A percentile compares a stretch with the other conserved stretches of the same genome.
Evolutionary conservation across 2,329 filamentous ascomycete genomes (phyloP).

Genomic region (Trichoderma pleuroti): DNA sequence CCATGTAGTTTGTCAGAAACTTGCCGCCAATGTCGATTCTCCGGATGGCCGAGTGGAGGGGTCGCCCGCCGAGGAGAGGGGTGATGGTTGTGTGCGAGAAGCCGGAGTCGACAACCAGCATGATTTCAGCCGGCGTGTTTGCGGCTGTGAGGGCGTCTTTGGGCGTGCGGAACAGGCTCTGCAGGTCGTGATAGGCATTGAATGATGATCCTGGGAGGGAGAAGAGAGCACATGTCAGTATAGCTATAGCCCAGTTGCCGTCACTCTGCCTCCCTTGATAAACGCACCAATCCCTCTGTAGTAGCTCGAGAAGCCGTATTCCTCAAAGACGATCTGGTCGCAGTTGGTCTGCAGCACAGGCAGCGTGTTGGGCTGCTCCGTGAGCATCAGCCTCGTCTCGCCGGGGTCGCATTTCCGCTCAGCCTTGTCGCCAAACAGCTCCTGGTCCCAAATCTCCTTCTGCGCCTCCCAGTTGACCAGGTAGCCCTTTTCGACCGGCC

Average conservation of each 20-base stretch:
- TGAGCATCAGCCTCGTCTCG: slow-evolving; percentile 78
- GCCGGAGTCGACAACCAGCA: slow-evolving; percentile 86
- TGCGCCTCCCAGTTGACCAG: slow-evolving; percentile 96
- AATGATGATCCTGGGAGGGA: slow-evolving; percentile 59
- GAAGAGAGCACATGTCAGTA: neutral
- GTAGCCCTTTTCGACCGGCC: slow-evolving; percentile 91
- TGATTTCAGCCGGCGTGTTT: slow-evolving; percentile 64
- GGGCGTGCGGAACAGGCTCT: slow-evolving; percentile 62
- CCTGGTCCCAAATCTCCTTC: slow-evolving; percentile 91
- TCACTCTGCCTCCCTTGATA: neutral
- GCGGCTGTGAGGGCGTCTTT: slow-evolving; percentile 41
- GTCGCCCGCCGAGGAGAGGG: slow-evolving; percentile 75
- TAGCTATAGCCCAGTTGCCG: neutral
- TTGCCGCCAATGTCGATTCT: slow-evolving; percentile 90
- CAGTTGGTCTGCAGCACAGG: slow-evolving; percentile 80
- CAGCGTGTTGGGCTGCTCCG: slow-evolving; percentile 81
- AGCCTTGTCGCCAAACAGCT: slow-evolving; percentile 72
- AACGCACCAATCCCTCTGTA: slow-evolving; percentile 65
- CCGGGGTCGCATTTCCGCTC: slow-evolving; percentile 67
- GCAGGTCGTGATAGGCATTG: slow-evolving; percentile 79
- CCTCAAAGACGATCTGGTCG: slow-evolving; percentile 96
- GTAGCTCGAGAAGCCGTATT: slow-evolving; percentile 89
- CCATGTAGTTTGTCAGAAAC: slow-evolving; percentile 87
- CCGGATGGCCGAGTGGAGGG: slow-evolving; percentile 76
- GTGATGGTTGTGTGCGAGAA: slow-evolving; percentile 93